Percentiles rank a stretch among this genome's conserved stretches.
Evolutionary conservation across 371 early-diverging fungal genomes (phyloP).

Genomic region (Saksenaea oblongispora): DNA sequence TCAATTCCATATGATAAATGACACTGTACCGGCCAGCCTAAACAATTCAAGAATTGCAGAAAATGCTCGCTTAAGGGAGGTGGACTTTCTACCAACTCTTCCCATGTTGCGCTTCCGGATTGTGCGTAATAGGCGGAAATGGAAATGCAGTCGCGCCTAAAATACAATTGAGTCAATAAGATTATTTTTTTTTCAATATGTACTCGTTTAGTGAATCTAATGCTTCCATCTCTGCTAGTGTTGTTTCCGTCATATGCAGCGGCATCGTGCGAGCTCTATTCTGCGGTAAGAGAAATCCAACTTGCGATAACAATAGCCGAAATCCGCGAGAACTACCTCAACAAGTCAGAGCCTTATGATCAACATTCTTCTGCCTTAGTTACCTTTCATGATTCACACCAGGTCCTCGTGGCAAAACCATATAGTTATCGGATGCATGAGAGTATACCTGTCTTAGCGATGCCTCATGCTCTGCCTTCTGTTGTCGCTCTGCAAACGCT

Average conservation of each 20-base stretch:
- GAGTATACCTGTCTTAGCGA: background rate
- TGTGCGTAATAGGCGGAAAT: constrained; percentile 64
- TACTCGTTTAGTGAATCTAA: constrained; percentile 73
- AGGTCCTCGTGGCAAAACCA: constrained; percentile 11
- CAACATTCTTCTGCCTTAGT: background rate
- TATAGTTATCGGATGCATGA: constrained; percentile 2
- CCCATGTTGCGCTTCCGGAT: constrained; percentile 49
- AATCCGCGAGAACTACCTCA: constrained; percentile 49
- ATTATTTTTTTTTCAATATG: constrained; percentile 7
- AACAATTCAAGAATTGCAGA: constrained; percentile 65
- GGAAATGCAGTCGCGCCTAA: constrained; percentile 74
- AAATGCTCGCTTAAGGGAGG: constrained; percentile 60
- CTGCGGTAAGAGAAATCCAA: constrained; percentile 64
- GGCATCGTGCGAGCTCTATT: constrained; percentile 63
- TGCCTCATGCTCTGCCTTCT: constrained; percentile 17
- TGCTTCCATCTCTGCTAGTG: constrained; percentile 66
- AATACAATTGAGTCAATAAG: background rate
- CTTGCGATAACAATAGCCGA: constrained; percentile 64
- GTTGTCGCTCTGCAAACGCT: constrained; percentile 29
- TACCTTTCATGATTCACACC: constrained; percentile 32
- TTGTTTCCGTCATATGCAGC: constrained; percentile 57
- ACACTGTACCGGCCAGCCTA: constrained; percentile 71
- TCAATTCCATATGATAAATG: background rate
- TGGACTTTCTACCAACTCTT: constrained; percentile 59
- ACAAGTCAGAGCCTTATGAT: too few species aligned